phyloP scores from a whole-genome alignment of 2,329 filamentous ascomycete genomes.

The Calycina marina region DNA sequence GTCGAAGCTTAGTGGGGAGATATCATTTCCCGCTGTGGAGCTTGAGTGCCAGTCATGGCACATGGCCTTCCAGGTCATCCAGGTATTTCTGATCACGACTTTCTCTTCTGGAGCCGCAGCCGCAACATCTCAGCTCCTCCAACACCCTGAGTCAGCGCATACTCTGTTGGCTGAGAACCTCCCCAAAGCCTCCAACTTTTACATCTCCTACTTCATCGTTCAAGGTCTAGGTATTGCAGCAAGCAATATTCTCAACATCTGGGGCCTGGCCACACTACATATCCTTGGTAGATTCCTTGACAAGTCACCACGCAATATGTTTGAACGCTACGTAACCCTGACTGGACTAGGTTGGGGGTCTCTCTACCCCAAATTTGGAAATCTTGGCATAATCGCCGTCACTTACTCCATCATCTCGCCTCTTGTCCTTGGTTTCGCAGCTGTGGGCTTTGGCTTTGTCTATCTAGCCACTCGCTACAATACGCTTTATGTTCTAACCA shows the following conservation, averaged over 20 bases:
- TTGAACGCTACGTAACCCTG: slow-evolving; percentile 61
- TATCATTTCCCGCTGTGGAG: slow-evolving; percentile 66
- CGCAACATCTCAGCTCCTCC: slow-evolving; percentile 46
- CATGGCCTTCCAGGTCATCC: slow-evolving; percentile 79
- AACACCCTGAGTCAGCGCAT: slow-evolving; percentile 46
- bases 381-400: slow-evolving; percentile 55
- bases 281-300: slow-evolving; percentile 62
- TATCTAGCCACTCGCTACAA: slow-evolving; percentile 86
- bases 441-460: slow-evolving; percentile 62
- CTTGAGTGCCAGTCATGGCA: slow-evolving; percentile 81
- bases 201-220: slow-evolving; percentile 85
- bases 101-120: slow-evolving; percentile 67
- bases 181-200: slow-evolving; percentile 82
- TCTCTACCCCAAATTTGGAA: slow-evolving; percentile 66
- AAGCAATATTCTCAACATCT: slow-evolving; percentile 56
- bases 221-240: slow-evolving; percentile 74
- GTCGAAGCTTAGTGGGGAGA: slow-evolving; percentile 65
- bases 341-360: slow-evolving; percentile 70
- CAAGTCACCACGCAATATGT: slow-evolving; percentile 66
- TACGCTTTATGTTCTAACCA: slow-evolving; percentile 70
- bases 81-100: slow-evolving; percentile 83
- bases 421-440: slow-evolving; percentile 68
- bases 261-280: slow-evolving; percentile 56
- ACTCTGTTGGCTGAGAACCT: slow-evolving; percentile 57
- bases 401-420: slow-evolving; percentile 79